Percentiles rank a stretch among this genome's conserved stretches.
Evolutionary conservation across 2,329 filamentous ascomycete species (phyloP).

Genomic region (Claviceps lovelessii): DNA sequence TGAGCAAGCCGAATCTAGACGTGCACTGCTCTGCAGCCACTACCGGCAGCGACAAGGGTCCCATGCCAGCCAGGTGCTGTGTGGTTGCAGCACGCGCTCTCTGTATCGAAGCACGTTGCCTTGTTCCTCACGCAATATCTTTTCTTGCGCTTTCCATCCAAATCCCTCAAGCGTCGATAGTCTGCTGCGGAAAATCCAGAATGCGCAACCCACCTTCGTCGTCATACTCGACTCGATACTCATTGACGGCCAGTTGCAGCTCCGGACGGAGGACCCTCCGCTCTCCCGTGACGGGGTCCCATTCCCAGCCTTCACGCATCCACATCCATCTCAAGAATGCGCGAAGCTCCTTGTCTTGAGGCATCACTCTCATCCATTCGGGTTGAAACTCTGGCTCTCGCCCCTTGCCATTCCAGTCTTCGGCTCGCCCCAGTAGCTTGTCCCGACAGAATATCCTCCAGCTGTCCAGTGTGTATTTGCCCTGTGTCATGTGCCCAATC

Average conservation of each 20-base stretch:
- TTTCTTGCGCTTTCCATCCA: not conserved
- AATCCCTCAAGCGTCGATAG: not conserved
- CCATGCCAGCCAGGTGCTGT: no score
- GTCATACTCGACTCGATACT: constrained; percentile 43
- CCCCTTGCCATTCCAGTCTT: constrained; percentile 50
- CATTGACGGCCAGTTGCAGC: constrained; percentile 41
- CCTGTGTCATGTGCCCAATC: constrained; percentile 70
- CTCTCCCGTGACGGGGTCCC: constrained; percentile 60
- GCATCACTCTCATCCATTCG: constrained; percentile 80
- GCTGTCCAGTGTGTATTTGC: constrained; percentile 72
- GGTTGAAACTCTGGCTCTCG: constrained; percentile 49
- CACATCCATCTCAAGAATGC: constrained; percentile 85
- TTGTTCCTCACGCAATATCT: no score
- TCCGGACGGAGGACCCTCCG: constrained; percentile 37
- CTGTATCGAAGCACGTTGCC: no score
- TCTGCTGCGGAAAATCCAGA: constrained; percentile 10
- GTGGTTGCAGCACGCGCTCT: no score
- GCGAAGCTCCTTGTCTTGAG: constrained; percentile 75
- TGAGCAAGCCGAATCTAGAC: no score
- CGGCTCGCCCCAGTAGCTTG: constrained; percentile 49
- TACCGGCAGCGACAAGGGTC: no score
- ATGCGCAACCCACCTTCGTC: constrained; percentile 33
- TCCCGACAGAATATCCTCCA: constrained; percentile 93
- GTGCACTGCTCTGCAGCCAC: no score
- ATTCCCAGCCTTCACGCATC: constrained; percentile 72